A percentile compares a stretch with the other conserved stretches of the same genome.
Evolutionary conservation across 441 rosid species (phyloP).

Genomic region (Mallotus repandus): DNA sequence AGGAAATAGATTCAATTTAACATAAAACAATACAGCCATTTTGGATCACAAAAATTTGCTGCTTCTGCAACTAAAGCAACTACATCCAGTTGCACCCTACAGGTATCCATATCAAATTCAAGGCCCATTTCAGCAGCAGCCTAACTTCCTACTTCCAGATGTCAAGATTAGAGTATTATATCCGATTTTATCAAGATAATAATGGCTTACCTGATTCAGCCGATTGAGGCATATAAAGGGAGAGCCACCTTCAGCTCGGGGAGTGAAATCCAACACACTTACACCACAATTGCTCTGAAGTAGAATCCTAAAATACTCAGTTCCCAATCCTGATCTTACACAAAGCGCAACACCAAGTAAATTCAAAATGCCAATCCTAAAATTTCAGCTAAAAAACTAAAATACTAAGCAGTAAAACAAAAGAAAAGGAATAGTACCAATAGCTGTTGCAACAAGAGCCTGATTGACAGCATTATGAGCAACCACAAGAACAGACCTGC

Average conservation of each 20-base stretch:
- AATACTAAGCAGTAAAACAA: not conserved
- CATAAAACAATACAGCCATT: not conserved
- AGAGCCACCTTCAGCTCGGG: constrained; percentile 55
- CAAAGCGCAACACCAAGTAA: constrained; percentile 1
- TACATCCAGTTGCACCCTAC: not conserved
- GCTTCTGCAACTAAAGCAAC: not conserved
- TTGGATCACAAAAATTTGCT: not conserved
- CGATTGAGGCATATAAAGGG: constrained; percentile 78
- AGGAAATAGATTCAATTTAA: not conserved
- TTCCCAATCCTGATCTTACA: constrained; percentile 59
- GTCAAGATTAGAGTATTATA: not conserved
- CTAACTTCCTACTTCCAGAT: not conserved
- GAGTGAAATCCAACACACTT: constrained; percentile 80
- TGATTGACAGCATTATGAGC: constrained; percentile 97
- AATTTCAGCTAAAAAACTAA: constrained; percentile 6
- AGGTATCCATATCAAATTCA: not conserved
- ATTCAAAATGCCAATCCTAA: not conserved
- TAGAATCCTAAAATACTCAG: constrained; percentile 77
- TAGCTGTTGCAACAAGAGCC: constrained; percentile 83
- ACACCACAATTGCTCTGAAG: constrained; percentile 96
- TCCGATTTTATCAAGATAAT: not conserved
- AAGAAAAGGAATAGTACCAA: constrained; percentile 47
- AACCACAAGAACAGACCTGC: constrained; percentile 83
- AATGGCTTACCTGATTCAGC: constrained; percentile 67
- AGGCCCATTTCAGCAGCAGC: not conserved